Evolutionary conservation across 805 yeast species (phyloP).

Genomic region (Yamadazyma endophytica): DNA sequence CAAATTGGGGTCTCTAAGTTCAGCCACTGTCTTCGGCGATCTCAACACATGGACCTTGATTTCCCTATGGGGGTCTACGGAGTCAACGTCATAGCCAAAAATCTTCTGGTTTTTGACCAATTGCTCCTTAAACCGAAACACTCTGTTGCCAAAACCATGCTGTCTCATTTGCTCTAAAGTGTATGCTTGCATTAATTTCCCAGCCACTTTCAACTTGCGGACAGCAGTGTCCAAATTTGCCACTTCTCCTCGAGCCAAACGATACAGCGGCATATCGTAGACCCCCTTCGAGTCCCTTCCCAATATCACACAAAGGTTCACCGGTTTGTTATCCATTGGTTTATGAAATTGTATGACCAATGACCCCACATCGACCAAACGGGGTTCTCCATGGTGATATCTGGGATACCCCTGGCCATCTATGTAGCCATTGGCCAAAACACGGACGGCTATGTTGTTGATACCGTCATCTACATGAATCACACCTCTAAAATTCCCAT

Average conservation of each 20-base stretch:
- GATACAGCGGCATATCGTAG: constrained; percentile 66
- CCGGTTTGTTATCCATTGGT: constrained; percentile 60
- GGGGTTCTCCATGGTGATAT: constrained; percentile 11
- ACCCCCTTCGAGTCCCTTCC: constrained; percentile 70
- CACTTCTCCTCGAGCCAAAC: constrained; percentile 48
- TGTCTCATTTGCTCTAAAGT: constrained; percentile 86
- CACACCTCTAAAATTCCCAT: constrained; percentile 65
- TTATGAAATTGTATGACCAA: constrained; percentile 39
- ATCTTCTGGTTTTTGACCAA: constrained; percentile 22
- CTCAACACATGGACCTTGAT: constrained; percentile 77
- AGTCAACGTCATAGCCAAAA: constrained; percentile 40
- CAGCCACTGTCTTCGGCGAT: constrained; percentile 60
- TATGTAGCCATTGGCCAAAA: constrained; percentile 36
- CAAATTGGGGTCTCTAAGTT: constrained; percentile 69
- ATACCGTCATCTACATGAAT: constrained; percentile 56
- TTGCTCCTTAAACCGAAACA: constrained; percentile 70
- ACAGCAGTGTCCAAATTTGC: constrained; percentile 69
- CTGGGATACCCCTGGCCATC: constrained; percentile 22
- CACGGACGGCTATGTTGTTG: constrained; percentile 54
- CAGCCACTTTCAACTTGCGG: constrained; percentile 73
- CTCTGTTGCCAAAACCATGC: constrained; percentile 72
- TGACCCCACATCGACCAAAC: constrained; percentile 18
- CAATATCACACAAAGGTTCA: constrained; percentile 74
- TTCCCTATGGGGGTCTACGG: constrained; percentile 51
- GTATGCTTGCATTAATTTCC: constrained; percentile 84